Percentiles rank a stretch among this genome's conserved stretches.
phyloP scores from a whole-genome alignment of 2,329 filamentous ascomycete genomes.

The Coniochaeta sp. region DNA sequence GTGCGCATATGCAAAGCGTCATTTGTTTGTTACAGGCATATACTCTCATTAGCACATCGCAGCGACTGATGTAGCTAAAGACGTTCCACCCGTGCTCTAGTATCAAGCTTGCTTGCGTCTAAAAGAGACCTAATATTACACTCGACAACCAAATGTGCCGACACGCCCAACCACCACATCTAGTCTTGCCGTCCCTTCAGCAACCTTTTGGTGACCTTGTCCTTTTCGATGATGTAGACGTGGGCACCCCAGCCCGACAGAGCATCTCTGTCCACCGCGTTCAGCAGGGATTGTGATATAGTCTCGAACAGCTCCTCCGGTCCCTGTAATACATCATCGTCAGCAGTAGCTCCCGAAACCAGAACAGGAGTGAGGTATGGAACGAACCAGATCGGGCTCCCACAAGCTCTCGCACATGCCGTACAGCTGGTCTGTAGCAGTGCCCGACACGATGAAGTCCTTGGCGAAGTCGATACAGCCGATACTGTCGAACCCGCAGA shows the following conservation, averaged over 20 bases:
- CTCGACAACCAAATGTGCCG: not conserved
- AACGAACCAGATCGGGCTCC: conserved; percentile 88
- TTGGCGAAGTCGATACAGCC: conserved; percentile 99
- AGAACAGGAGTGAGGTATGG: not conserved
- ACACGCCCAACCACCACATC: conserved; percentile 9
- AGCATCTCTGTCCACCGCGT: conserved; percentile 93
- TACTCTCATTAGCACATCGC: not conserved
- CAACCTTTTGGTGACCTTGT: conserved; percentile 98
- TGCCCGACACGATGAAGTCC: conserved; percentile 97
- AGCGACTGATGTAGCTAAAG: not conserved
- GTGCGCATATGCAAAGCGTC: no score
- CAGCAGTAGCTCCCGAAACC: not conserved
- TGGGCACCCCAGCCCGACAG: conserved; percentile 97
- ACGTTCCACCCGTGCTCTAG: not conserved
- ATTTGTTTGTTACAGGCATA: no score
- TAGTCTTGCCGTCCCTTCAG: conserved; percentile 96
- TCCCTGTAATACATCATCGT: conserved; percentile 38
- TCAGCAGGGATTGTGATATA: conserved; percentile 90
- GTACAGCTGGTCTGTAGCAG: conserved; percentile 94
- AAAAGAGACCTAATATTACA: not conserved
- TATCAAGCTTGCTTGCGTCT: not conserved
- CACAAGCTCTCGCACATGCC: conserved; percentile 97
- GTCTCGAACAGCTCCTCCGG: conserved; percentile 98
- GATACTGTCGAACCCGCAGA: conserved; percentile 98
- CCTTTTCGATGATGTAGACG: conserved; percentile 99